Percentiles rank a stretch among this genome's conserved stretches.
Conservation (phyloP, 2,329 filamentous ascomycete genomes). For the Delphinella strobiligena region DNA sequence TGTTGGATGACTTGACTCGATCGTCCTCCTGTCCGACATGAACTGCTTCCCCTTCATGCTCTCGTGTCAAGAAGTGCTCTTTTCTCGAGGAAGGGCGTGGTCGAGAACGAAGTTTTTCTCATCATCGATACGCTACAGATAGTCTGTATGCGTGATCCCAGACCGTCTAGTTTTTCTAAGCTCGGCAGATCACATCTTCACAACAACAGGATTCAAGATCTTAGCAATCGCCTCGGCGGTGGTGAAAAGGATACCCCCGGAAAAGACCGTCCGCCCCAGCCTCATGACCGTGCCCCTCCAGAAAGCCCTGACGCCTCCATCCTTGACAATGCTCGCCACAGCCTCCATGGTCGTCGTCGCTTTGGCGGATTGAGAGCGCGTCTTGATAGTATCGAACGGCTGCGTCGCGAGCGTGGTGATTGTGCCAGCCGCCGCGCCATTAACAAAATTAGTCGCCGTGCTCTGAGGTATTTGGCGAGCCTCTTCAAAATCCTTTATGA, state of each 20-base stretch:
- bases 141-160: too few species aligned
- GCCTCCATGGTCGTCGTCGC: slow-evolving; percentile 48
- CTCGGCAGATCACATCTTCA: too few species aligned
- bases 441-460: slow-evolving; percentile 46
- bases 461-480: slow-evolving; percentile 36
- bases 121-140: too few species aligned
- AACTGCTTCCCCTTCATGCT: too few species aligned
- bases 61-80: too few species aligned
- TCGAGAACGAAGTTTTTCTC: too few species aligned
- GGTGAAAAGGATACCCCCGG: slow-evolving; percentile 55
- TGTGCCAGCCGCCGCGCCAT: slow-evolving; percentile 48
- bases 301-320: slow-evolving; percentile 48
- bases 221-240: slow-evolving; percentile 47
- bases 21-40: too few species aligned
- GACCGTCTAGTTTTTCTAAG: too few species aligned
- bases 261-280: slow-evolving; percentile 49
- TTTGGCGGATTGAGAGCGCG: slow-evolving; percentile 46
- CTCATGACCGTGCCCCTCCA: slow-evolving; percentile 61
- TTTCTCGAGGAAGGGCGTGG: too few species aligned
- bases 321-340: slow-evolving; percentile 39
- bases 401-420: slow-evolving; percentile 49
- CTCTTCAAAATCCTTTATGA: slow-evolving; percentile 47
- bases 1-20: too few species aligned
- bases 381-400: slow-evolving; percentile 54
- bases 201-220: slow-evolving; percentile 25